Percentiles rank a stretch among this genome's conserved stretches.
Evolutionary conservation across 768 basidiomycete genomes (phyloP).

Genomic region (Suillus americanus): DNA sequence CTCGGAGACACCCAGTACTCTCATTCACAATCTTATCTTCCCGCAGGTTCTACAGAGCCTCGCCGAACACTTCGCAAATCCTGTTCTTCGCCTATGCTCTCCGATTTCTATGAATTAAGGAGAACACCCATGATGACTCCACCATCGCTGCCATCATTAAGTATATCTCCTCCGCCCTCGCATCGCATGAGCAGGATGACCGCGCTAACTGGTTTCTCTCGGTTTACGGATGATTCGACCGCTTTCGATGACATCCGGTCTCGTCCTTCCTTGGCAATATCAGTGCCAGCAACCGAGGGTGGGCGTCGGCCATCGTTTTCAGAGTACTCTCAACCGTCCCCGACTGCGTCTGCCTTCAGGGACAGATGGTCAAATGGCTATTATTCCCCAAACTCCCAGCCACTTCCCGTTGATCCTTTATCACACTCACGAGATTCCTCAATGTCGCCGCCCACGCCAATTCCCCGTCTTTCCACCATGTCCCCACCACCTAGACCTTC

Average conservation of each 20-base stretch:
- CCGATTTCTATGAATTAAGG: constrained; percentile 41
- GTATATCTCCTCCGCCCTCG: constrained; percentile 29
- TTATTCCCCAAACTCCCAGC: constrained; percentile 29
- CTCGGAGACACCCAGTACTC: constrained; percentile 46
- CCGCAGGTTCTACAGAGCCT: constrained; percentile 8
- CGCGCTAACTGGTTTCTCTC: constrained; percentile 15
- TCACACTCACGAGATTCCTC: constrained; percentile 22
- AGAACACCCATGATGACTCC: constrained; percentile 40
- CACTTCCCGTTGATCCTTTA: constrained; percentile 12
- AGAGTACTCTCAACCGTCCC: constrained; percentile 69
- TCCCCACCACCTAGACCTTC: constrained; percentile 65
- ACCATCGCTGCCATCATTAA: constrained; percentile 42
- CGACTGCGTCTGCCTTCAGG: constrained; percentile 79
- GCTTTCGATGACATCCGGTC: constrained; percentile 23
- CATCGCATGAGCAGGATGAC: constrained; percentile 28
- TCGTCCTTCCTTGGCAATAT: constrained; percentile 52
- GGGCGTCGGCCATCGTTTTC: constrained; percentile 56
- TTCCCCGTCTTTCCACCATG: constrained; percentile 29
- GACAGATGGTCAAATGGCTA: constrained; percentile 45
- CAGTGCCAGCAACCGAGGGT: constrained; percentile 37
- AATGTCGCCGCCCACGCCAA: constrained; percentile 14
- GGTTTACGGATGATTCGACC: constrained; percentile 33
- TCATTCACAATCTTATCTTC: constrained; percentile 55
- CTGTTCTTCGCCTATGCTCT: constrained; percentile 54
- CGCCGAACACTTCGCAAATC: constrained; percentile 41